Evolutionary conservation across 164 flowering plant species (phyloP).

Genomic region (Euptelea pleiosperma): DNA sequence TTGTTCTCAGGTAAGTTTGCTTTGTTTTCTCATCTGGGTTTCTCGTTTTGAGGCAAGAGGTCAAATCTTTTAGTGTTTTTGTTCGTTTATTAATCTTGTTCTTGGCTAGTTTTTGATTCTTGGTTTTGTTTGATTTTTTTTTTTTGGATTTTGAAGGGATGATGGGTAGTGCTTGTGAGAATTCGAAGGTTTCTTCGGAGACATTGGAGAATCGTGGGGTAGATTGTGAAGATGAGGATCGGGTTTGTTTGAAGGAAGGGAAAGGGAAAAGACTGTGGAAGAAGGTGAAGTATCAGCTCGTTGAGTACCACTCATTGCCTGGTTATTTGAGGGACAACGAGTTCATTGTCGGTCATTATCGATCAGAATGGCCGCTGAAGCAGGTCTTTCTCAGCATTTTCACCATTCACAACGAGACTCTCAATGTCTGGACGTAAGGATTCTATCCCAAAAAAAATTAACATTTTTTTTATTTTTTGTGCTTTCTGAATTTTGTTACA

Average conservation of each 20-base stretch:
- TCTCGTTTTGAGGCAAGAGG: background rate
- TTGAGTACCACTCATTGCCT: conserved; percentile 92
- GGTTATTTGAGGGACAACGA: conserved; percentile 92
- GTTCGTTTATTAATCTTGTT: background rate
- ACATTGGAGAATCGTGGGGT: conserved; percentile 21
- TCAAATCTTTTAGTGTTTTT: background rate
- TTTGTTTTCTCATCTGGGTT: too few relatives aligned
- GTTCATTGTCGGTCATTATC: conserved; percentile 75
- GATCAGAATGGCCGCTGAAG: conserved; percentile 93
- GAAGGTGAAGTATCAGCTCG: conserved; percentile 89
- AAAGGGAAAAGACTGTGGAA: conserved; percentile 90
- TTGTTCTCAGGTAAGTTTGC: background rate
- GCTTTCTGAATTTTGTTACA: background rate
- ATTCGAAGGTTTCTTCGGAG: conserved; percentile 12
- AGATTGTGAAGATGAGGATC: conserved; percentile 3
- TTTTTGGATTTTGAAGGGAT: background rate
- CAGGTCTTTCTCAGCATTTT: conserved; percentile 81
- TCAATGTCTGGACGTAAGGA: conserved; percentile 97
- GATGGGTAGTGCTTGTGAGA: background rate
- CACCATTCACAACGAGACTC: conserved; percentile 89
- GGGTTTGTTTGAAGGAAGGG: conserved; percentile 36
- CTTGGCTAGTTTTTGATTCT: too few relatives aligned
- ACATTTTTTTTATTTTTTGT: background rate
- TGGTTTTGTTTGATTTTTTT: background rate
- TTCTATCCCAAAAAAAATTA: background rate